Evolutionary conservation across 768 basidiomycete species (phyloP).

Genomic region (Boletus subcaerulescens): DNA sequence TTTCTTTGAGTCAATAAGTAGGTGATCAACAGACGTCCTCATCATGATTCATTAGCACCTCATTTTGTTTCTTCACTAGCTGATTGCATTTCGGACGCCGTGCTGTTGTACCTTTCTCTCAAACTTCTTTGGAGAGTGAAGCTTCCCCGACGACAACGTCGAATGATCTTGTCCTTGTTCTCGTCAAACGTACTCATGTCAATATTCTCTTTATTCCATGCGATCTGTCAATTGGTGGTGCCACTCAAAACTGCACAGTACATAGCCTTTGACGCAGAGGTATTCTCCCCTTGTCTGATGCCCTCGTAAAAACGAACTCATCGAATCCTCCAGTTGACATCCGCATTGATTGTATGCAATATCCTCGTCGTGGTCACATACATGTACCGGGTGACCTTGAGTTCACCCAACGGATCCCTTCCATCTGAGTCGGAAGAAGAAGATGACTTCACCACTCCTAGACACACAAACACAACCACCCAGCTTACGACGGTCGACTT

Average conservation of each 20-base stretch:
- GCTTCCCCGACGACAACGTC: conserved; percentile 13
- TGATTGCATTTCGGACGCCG: conserved; percentile 1
- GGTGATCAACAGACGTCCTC: background rate
- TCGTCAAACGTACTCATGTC: conserved; percentile 8
- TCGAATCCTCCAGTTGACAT: background rate
- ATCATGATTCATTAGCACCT: background rate
- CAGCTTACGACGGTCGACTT: background rate
- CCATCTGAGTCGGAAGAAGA: background rate
- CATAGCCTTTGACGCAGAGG: background rate
- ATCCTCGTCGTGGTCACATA: background rate
- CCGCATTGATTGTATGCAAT: background rate
- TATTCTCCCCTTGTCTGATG: background rate
- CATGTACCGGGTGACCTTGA: background rate
- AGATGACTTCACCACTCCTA: background rate
- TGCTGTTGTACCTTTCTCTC: background rate
- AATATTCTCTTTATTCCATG: background rate
- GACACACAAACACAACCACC: background rate
- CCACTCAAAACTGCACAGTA: background rate
- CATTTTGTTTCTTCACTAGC: background rate
- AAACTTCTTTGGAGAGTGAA: conserved; percentile 17
- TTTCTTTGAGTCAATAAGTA: conserved; percentile 8
- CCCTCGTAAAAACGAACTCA: background rate
- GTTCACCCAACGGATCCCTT: background rate
- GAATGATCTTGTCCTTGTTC: conserved; percentile 16
- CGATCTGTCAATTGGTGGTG: background rate